Conservation (phyloP, 2,329 filamentous ascomycete genomes). For the Phyllosticta citrichinensis region DNA sequence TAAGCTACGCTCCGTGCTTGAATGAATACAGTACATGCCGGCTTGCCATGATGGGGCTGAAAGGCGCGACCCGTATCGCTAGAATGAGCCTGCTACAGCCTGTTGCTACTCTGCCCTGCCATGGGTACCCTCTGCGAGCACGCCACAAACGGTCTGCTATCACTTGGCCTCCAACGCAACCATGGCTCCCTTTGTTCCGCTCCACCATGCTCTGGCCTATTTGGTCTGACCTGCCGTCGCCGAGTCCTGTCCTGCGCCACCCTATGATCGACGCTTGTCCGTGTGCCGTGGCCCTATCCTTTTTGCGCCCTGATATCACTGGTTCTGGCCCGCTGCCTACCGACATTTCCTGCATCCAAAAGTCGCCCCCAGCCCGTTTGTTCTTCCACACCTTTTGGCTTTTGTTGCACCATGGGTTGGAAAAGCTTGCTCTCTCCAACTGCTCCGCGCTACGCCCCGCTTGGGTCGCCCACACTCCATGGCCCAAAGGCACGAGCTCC, state of each 20-base stretch:
- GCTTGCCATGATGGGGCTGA: not conserved
- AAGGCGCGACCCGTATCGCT: not conserved
- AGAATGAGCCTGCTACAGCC: not conserved
- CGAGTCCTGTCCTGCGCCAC: not conserved
- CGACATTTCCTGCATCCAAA: not conserved
- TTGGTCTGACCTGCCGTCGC: not conserved
- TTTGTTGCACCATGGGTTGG: not conserved
- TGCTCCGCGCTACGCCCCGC: constrained; percentile 2
- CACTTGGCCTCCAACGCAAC: not conserved
- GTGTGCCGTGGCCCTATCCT: not conserved
- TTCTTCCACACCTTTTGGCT: not conserved
- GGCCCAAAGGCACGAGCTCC: not conserved
- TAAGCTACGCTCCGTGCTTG: not conserved
- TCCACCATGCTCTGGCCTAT: not conserved
- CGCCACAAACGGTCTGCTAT: not conserved
- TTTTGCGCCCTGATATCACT: not conserved
- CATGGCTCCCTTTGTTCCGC: not conserved
- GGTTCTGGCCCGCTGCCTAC: not conserved
- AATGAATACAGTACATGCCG: not conserved
- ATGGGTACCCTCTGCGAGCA: not conserved
- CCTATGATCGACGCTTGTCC: not conserved
- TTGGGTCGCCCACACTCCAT: not conserved
- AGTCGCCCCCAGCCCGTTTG: not conserved
- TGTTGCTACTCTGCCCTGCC: too few species aligned
- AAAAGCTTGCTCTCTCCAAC: constrained; percentile 2